phyloP scores from a whole-genome alignment of 441 rosid genomes.

The Dalechampia spathulata region DNA sequence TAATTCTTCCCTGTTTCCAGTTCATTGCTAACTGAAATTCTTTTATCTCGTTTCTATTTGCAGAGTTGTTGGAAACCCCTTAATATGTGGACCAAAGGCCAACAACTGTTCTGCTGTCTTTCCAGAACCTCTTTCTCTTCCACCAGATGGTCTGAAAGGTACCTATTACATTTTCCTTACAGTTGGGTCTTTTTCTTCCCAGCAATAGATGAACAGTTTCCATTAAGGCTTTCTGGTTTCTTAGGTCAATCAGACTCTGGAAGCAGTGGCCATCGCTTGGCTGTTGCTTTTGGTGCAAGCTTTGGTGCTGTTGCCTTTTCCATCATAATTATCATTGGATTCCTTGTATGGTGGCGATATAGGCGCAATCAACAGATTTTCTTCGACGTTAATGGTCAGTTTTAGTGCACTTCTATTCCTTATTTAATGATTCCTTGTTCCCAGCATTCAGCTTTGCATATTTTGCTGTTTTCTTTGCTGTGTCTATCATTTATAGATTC shows the following conservation, averaged over 20 bases:
- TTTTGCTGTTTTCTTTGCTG: neutral
- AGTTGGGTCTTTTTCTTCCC: neutral
- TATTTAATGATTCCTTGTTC: too few species aligned
- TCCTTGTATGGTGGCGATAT: slow-evolving; percentile 82
- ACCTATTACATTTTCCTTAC: neutral
- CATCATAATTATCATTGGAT: slow-evolving; percentile 38
- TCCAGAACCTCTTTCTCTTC: slow-evolving; percentile 79
- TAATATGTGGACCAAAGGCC: slow-evolving; percentile 65
- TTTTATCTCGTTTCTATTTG: slow-evolving; percentile 10
- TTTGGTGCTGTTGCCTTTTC: slow-evolving; percentile 70
- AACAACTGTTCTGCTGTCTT: slow-evolving; percentile 67
- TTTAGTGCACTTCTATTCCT: neutral
- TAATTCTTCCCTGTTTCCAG: neutral
- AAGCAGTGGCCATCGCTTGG: slow-evolving; percentile 50
- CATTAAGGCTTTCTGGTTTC: slow-evolving; percentile 8
- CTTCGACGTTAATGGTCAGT: slow-evolving; percentile 87
- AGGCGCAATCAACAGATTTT: slow-evolving; percentile 81
- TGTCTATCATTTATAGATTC: slow-evolving; percentile 4
- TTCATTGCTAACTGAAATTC: slow-evolving; percentile 4
- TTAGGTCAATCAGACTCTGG: slow-evolving; percentile 49
- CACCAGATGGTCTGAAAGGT: slow-evolving; percentile 68
- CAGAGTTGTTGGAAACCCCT: slow-evolving; percentile 75
- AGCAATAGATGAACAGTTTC: slow-evolving; percentile 1
- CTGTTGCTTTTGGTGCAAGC: slow-evolving; percentile 73
- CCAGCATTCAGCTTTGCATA: neutral